Conservation (phyloP, 805 yeast genomes). For the Jamesozyma piceae region DNA sequence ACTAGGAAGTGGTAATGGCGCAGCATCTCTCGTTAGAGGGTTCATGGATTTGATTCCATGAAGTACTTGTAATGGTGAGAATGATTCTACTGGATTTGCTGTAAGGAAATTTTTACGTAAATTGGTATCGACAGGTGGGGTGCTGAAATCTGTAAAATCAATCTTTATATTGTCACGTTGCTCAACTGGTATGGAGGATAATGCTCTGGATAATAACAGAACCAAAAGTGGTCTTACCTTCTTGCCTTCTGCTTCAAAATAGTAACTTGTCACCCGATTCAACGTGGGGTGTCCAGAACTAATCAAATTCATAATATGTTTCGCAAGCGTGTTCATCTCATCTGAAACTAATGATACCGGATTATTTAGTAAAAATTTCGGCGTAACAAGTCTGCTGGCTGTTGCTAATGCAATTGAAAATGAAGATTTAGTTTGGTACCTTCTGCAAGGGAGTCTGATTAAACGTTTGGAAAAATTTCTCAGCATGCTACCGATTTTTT, state of each 20-base stretch:
- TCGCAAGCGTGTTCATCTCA: constrained; percentile 85
- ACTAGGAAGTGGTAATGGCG: constrained; percentile 44
- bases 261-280: constrained; percentile 86
- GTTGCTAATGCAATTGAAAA: constrained; percentile 54
- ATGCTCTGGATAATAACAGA: constrained; percentile 69
- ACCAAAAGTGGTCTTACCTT: constrained; percentile 90
- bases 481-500: neutral
- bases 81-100: constrained; percentile 29
- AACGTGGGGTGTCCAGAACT: constrained; percentile 93
- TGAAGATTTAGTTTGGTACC: constrained; percentile 24
- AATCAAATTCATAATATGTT: constrained; percentile 73
- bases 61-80: constrained; percentile 73
- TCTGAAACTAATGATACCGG: constrained; percentile 86
- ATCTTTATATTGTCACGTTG: constrained; percentile 56
- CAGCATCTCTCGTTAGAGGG: constrained; percentile 77
- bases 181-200: constrained; percentile 60
- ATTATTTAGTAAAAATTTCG: constrained; percentile 50
- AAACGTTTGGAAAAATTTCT: neutral
- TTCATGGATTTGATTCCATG: constrained; percentile 92
- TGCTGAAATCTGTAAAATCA: constrained; percentile 53
- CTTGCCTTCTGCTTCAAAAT: constrained; percentile 93
- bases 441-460: neutral
- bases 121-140: neutral
- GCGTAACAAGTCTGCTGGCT: constrained; percentile 68
- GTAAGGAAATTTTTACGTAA: neutral